These are phyloP conservation scores for Thelephora ganbajun DNA, from an alignment of 768 basidiomycete genomes.

Conservation along the genomic window DNA sequence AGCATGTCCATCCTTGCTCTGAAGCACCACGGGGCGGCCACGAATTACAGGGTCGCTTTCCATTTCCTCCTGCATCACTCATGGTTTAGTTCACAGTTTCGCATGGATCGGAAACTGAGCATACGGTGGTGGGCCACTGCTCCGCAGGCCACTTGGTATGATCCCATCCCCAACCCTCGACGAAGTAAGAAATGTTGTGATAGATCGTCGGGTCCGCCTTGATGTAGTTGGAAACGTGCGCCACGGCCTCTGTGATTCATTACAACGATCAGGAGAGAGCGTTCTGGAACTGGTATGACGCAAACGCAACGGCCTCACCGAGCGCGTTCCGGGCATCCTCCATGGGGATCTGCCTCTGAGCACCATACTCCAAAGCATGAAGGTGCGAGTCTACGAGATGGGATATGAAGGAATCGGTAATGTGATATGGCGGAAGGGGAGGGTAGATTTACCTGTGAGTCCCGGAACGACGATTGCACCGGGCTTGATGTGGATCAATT, in stretches of 20 bases:
- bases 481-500: slow-evolving; percentile 25
- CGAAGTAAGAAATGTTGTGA: slow-evolving; percentile 41
- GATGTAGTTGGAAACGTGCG: slow-evolving; percentile 47
- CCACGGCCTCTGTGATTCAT: slow-evolving; percentile 38
- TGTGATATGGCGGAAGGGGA: not conserved
- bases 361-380: slow-evolving; percentile 70
- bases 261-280: not conserved
- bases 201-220: slow-evolving; percentile 40
- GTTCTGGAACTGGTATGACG: not conserved
- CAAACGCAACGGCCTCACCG: slow-evolving; percentile 23
- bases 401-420: not conserved
- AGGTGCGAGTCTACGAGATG: slow-evolving; percentile 54
- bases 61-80: slow-evolving; percentile 41
- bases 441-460: slow-evolving; percentile 39
- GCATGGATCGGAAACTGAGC: slow-evolving; percentile 10
- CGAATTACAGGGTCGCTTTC: slow-evolving; percentile 55
- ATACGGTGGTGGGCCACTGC: slow-evolving; percentile 57
- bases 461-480: slow-evolving; percentile 61
- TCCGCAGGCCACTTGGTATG: slow-evolving; percentile 60
- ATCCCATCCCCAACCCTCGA: slow-evolving; percentile 85
- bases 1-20: slow-evolving; percentile 82
- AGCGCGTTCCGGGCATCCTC: slow-evolving; percentile 43
- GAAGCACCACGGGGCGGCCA: slow-evolving; percentile 60
- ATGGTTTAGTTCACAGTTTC: not conserved
- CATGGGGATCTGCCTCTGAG: slow-evolving; percentile 46